These are phyloP conservation scores for Candida maesae DNA, from an alignment of 805 yeast species.

Conservation along the genomic window DNA sequence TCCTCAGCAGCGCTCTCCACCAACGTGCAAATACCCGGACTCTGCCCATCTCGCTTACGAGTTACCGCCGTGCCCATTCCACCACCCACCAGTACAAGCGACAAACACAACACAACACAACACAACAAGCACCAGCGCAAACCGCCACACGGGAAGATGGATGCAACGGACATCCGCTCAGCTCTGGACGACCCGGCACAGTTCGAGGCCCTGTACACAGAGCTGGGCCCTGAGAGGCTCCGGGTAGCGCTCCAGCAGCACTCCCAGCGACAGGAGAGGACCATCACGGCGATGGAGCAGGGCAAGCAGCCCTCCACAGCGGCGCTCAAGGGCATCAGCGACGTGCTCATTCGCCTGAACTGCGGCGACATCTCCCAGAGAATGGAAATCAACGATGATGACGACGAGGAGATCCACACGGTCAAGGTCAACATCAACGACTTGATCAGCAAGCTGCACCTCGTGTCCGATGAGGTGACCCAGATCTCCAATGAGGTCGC, in stretches of 20 bases:
- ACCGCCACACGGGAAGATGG: constrained; percentile 6
- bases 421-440: constrained; percentile 77
- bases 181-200: constrained; percentile 3
- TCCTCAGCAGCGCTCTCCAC: too few species aligned
- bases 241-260: constrained; percentile 5
- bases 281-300: constrained; percentile 5
- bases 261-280: constrained; percentile 1
- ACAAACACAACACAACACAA: background rate
- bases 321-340: constrained; percentile 59
- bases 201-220: constrained; percentile 5
- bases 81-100: too few species aligned
- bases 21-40: too few species aligned
- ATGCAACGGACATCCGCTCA: constrained; percentile 5
- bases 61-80: too few species aligned
- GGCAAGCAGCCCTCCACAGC: constrained; percentile 8
- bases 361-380: constrained; percentile 78
- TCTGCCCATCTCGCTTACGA: too few species aligned
- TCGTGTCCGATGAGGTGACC: constrained; percentile 60
- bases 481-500: constrained; percentile 89
- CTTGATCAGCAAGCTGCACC: constrained; percentile 82
- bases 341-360: constrained; percentile 81
- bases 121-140: background rate
- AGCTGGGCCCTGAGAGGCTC: constrained; percentile 8
- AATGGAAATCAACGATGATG: constrained; percentile 46
- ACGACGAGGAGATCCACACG: constrained; percentile 73